phyloP scores from a whole-genome alignment of 441 rosid genomes.

The Eutrema salsugineum region DNA sequence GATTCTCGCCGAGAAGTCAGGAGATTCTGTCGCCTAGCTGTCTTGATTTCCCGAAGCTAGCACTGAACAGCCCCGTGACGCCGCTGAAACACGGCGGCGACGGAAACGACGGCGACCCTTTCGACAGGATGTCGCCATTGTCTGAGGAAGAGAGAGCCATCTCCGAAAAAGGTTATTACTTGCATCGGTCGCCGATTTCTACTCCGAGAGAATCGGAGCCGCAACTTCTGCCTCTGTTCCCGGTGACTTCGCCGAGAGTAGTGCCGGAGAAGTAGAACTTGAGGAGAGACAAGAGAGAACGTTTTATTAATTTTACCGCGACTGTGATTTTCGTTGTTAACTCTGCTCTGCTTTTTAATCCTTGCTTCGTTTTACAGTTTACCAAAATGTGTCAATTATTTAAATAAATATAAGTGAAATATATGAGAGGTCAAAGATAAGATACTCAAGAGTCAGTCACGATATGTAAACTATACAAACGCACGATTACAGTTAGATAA shows the following conservation, averaged over 20 bases:
- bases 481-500: background rate
- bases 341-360: background rate
- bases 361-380: background rate
- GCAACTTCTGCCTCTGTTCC: slow-evolving; percentile 80
- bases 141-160: slow-evolving; percentile 88
- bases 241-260: slow-evolving; percentile 66
- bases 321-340: slow-evolving; percentile 11
- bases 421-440: background rate
- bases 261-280: slow-evolving; percentile 10
- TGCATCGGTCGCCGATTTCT: slow-evolving; percentile 86
- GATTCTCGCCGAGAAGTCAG: slow-evolving; percentile 57
- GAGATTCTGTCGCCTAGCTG: slow-evolving; percentile 84
- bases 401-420: background rate
- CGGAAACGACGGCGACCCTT: slow-evolving; percentile 46
- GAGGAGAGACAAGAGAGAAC: background rate
- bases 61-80: slow-evolving; percentile 83
- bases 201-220: slow-evolving; percentile 87
- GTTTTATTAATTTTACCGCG: slow-evolving; percentile 11
- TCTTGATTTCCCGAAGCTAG: slow-evolving; percentile 87
- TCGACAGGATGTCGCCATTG: slow-evolving; percentile 44
- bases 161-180: slow-evolving; percentile 80
- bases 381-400: background rate
- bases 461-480: background rate
- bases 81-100: slow-evolving; percentile 66
- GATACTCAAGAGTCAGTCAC: background rate